Conservation (phyloP, 2,329 filamentous ascomycete genomes). For the Neofusicoccum sp. region DNA sequence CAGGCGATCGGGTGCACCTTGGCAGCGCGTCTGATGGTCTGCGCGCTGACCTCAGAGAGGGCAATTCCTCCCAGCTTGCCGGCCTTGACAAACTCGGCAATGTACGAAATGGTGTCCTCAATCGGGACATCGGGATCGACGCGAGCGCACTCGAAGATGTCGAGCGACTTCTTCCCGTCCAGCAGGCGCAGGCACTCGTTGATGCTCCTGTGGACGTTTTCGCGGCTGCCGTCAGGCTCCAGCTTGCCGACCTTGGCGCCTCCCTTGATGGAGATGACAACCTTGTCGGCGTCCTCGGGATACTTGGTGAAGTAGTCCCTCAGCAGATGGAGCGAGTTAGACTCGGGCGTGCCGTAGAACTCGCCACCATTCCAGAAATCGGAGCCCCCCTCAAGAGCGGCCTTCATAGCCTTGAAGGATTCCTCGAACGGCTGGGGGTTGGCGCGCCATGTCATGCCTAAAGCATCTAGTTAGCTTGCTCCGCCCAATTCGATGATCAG, state of each 20-base stretch:
- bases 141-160: constrained; percentile 52
- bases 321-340: constrained; percentile 53
- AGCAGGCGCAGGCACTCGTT: constrained; percentile 50
- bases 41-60: constrained; percentile 49
- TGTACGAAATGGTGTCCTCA: constrained; percentile 48
- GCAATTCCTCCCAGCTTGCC: constrained; percentile 51
- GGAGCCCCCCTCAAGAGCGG: constrained; percentile 45
- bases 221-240: constrained; percentile 43
- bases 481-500: neutral
- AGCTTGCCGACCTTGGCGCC: constrained; percentile 40
- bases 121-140: constrained; percentile 48
- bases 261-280: constrained; percentile 57
- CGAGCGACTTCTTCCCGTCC: constrained; percentile 51
- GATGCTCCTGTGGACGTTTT: constrained; percentile 47
- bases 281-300: constrained; percentile 52
- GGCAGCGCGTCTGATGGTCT: constrained; percentile 51
- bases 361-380: constrained; percentile 56
- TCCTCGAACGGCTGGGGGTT: constrained; percentile 42
- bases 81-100: constrained; percentile 44
- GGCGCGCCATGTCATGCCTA: constrained; percentile 50
- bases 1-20: constrained; percentile 59
- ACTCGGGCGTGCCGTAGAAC: constrained; percentile 50
- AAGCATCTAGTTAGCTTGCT: neutral
- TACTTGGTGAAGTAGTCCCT: constrained; percentile 56
- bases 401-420: constrained; percentile 49